Conservation (phyloP, 768 basidiomycete genomes). For the Lactarius deliciosus region DNA sequence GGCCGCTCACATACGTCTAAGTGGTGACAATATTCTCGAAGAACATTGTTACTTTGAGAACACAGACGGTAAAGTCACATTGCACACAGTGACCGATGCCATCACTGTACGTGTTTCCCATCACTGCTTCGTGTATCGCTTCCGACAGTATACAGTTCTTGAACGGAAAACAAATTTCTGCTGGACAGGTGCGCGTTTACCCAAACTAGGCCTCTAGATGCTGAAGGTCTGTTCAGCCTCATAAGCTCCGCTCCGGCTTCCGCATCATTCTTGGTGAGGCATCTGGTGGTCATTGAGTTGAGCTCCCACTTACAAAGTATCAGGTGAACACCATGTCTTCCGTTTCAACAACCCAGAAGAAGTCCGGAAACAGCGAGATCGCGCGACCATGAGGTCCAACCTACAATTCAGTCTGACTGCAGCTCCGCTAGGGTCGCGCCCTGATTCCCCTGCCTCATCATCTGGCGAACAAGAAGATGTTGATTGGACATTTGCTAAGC, state of each 20-base stretch:
- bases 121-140: slow-evolving; percentile 10
- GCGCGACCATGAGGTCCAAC: slow-evolving; percentile 70
- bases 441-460: slow-evolving; percentile 73
- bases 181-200: slow-evolving; percentile 60
- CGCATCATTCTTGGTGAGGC: slow-evolving; percentile 89
- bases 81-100: slow-evolving; percentile 77
- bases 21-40: slow-evolving; percentile 86
- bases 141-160: slow-evolving; percentile 59
- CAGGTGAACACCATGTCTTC: slow-evolving; percentile 96
- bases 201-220: background rate
- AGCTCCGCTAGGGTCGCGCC: slow-evolving; percentile 72
- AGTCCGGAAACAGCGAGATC: slow-evolving; percentile 87
- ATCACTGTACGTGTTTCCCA: slow-evolving; percentile 61
- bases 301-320: slow-evolving; percentile 9
- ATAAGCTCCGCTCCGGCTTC: slow-evolving; percentile 90
- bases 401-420: slow-evolving; percentile 65
- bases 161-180: slow-evolving; percentile 85
- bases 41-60: slow-evolving; percentile 95
- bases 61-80: slow-evolving; percentile 75
- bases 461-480: slow-evolving; percentile 68
- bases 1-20: slow-evolving; percentile 85
- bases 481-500: slow-evolving; percentile 97
- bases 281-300: background rate
- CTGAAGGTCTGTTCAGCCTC: slow-evolving; percentile 44
- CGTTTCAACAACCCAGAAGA: slow-evolving; percentile 96